Evolutionary conservation across 2,329 filamentous ascomycete species (phyloP), one percentile per base, ranked within the genome.

Genomic region (Ophiostoma angusticollis): DNA sequence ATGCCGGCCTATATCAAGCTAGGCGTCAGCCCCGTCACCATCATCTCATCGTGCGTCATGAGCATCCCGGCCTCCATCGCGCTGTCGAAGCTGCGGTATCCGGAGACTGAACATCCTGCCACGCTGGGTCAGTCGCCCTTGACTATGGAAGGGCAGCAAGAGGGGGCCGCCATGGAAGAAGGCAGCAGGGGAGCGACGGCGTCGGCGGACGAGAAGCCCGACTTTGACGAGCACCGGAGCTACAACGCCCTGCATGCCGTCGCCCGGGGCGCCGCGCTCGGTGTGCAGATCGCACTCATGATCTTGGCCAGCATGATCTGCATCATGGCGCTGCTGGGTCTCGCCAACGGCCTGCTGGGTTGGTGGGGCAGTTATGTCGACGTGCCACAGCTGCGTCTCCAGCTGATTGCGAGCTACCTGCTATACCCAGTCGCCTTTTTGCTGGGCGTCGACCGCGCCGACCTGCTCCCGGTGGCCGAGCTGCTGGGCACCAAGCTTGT

Each of bases 31-130:
- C 68, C 83, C 1, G 81, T 93, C 57, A 86, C 84, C 3, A 68
- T 95, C 33, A 80, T 94, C 21, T 93, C 84, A 2, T 87, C 83
- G 7, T 94, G 86, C 55, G 86, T 94, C 57, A 95, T 95, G 87
- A 87, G 81, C 51, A 94, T 94, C 47, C 87, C 87, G 0, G 86
- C 86, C 1, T 93, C 85, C 4, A 70, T 95, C 12, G 86, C 86
- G 36, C 78, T 91, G 45, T 89, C 82, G 47, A 94, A 94, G 64
- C 70, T 94, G 51, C 80, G 87, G 41, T 94, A 81, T 57, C 87
- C 87, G 3, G 87, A 94, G 62, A 80, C 76, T 3, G 84, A 93
- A 58, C 82, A 89, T 59, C 83, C 84, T 0, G 66, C 93, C 25
- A 94, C 86, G 0, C 80, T 83, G 5, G 84, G 85, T 41, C 74